Base-by-base conservation (phyloP, 495 filamentous ascomycete species). In the Neohortaea acidophila region DNA sequence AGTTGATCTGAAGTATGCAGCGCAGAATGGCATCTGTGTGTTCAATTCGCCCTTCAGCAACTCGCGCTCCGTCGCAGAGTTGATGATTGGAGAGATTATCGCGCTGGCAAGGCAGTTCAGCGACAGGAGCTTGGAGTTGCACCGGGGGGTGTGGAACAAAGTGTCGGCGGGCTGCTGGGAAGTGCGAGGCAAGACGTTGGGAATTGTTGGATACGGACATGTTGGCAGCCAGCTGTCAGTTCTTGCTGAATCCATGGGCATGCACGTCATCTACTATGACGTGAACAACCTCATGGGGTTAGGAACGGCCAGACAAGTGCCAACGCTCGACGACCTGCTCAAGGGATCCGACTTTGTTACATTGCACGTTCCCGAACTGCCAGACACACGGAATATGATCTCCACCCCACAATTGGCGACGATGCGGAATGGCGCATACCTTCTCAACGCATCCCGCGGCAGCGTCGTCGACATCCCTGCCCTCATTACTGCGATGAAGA, bases 41-140 rank as follows among this genome's bases (percentile, higher is more conserved):
- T 99, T 99, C 76, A 99, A 99, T 62, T 94, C 87, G 39, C 91
- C 91, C 0, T 96, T 96, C 58, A 85, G 82, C 62, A 96, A 99
- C 61, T 96, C 89, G 3, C 76, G 91, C 51, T 89, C 81, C 57
- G 91, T 99, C 29, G 91, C 91, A 19, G 91, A 99, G 64, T 67
- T 94, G 36, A 83, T 94, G 39, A 94, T 99, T 51, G 80, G 62
- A 26, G 89, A 96, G 56, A 87, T 99, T 48, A 92, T 99, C 57
- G 59, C 67, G 20, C 73, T 99, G 19, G 87, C 91, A 8, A 77
- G 91, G 21, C 87, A 96, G 60, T 68, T 96, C 45, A 78, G 84
- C 28, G 91, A 99, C 57, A 81, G 89, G 45, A 92, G 81, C 25
- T 84, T 74, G 51, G 91, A 99, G 66, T 76, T 99, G 70, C 91